These are phyloP conservation scores for Penicillium sp. DNA, from an alignment of 2,329 filamentous ascomycete species.

Conservation along the genomic window DNA sequence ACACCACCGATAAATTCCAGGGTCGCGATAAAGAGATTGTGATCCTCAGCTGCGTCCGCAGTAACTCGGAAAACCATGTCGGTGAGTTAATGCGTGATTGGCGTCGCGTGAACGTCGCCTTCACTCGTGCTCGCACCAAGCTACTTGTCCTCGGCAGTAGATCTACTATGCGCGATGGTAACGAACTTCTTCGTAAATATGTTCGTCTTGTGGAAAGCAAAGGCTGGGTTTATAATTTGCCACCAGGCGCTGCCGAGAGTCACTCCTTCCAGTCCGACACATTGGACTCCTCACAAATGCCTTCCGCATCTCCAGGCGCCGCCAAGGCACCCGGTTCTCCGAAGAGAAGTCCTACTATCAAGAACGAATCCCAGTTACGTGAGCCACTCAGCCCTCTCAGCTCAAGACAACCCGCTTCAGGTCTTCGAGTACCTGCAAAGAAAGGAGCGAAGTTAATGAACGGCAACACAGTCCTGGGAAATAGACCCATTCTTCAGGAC, in stretches of 20 bases:
- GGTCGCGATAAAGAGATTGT: conserved; percentile 94
- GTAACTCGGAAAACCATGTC: conserved; percentile 78
- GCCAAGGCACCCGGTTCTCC: neutral
- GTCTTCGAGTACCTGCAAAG: conserved; percentile 56
- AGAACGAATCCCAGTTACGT: conserved; percentile 23
- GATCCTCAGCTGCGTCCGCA: conserved; percentile 81
- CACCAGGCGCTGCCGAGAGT: conserved; percentile 60
- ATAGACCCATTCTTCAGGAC: conserved; percentile 69
- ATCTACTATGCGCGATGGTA: conserved; percentile 65
- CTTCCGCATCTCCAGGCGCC: conserved; percentile 20
- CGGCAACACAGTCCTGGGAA: conserved; percentile 59
- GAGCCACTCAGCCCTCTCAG: conserved; percentile 34
- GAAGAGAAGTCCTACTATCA: conserved; percentile 26
- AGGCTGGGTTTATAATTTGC: conserved; percentile 78
- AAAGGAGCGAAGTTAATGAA: conserved; percentile 57
- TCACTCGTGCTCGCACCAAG: conserved; percentile 91
- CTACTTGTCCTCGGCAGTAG: conserved; percentile 82
- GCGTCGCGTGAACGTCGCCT: conserved; percentile 91
- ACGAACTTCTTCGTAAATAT: conserved; percentile 75
- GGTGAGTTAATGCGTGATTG: conserved; percentile 90
- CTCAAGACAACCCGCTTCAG: conserved; percentile 27
- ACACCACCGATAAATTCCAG: conserved; percentile 96
- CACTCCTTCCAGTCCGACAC: conserved; percentile 63
- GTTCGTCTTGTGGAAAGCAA: conserved; percentile 73
- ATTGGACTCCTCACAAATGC: conserved; percentile 21